Percentiles rank a stretch among this genome's conserved stretches.
phyloP scores from a whole-genome alignment of 352 stramenopile species.

The Phytophthora cryptogea region DNA sequence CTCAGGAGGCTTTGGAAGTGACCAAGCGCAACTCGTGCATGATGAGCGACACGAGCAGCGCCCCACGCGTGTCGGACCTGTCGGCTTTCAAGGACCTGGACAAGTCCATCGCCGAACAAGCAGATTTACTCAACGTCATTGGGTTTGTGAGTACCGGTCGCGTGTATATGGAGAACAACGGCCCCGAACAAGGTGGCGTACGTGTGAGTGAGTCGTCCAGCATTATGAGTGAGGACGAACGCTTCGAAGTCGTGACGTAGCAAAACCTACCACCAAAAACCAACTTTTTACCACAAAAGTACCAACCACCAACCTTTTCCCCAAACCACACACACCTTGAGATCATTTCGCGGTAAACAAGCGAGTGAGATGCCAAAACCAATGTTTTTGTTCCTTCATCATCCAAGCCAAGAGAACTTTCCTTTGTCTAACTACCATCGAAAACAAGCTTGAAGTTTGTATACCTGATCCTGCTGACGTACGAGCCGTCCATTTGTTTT shows the following conservation, averaged over 20 bases:
- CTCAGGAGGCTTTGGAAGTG: slow-evolving; percentile 65
- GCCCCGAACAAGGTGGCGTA: slow-evolving; percentile 55
- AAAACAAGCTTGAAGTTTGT: slow-evolving; percentile 34
- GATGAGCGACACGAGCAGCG: slow-evolving; percentile 79
- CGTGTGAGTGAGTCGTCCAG: slow-evolving; percentile 65
- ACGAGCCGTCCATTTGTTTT: slow-evolving; percentile 2
- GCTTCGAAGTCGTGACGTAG: slow-evolving; percentile 69
- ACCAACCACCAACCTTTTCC: too few relatives aligned
- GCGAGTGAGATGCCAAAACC: slow-evolving; percentile 21
- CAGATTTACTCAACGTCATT: slow-evolving; percentile 77
- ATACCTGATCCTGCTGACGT: slow-evolving; percentile 1
- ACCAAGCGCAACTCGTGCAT: slow-evolving; percentile 75
- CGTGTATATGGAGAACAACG: slow-evolving; percentile 73
- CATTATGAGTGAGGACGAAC: slow-evolving; percentile 52
- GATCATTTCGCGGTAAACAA: slow-evolving; percentile 25
- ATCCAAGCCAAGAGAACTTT: slow-evolving; percentile 15
- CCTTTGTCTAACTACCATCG: not conserved
- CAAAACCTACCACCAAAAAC: not conserved
- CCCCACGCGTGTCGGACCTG: slow-evolving; percentile 64
- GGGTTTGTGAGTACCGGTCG: slow-evolving; percentile 74
- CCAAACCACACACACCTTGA: too few relatives aligned
- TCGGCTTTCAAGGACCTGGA: slow-evolving; percentile 69
- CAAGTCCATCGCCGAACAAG: slow-evolving; percentile 75
- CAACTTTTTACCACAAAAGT: slow-evolving; percentile 12
- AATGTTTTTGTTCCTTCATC: slow-evolving; percentile 13